Evolutionary conservation across 1,139 yeast species (phyloP).

Genomic region (Lizanozyma gosingica): DNA sequence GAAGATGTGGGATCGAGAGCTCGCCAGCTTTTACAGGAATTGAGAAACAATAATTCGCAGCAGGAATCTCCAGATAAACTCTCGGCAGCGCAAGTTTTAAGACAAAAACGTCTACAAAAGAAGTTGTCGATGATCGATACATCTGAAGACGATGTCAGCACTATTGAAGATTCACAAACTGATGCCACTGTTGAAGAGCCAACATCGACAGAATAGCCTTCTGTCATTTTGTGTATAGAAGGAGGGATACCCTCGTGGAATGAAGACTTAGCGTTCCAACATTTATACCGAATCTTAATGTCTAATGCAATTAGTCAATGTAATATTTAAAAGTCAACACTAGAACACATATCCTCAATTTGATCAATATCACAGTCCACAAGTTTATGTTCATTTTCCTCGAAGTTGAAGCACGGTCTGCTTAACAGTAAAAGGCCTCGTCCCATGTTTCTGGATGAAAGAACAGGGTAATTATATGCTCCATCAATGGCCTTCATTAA

Average conservation of each 20-base stretch:
- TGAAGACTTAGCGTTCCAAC: neutral
- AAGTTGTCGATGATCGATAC: neutral
- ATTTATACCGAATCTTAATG: neutral
- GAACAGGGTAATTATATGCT: conserved; percentile 22
- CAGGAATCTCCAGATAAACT: conserved; percentile 6
- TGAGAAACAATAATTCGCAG: conserved; percentile 20
- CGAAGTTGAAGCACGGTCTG: conserved; percentile 28
- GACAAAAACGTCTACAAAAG: conserved; percentile 10
- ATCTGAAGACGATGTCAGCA: neutral
- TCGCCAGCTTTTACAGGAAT: conserved; percentile 46
- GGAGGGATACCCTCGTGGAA: no score
- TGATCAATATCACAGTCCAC: conserved; percentile 33
- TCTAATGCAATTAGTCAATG: conserved; percentile 1
- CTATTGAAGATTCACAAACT: neutral
- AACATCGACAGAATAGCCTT: no score
- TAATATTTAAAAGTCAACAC: conserved; percentile 7
- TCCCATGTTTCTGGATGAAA: conserved; percentile 29
- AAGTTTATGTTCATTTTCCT: conserved; percentile 17
- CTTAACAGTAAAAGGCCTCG: conserved; percentile 30
- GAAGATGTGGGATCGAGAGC: conserved; percentile 54
- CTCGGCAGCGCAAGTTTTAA: conserved; percentile 13
- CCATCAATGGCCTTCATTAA: conserved; percentile 7
- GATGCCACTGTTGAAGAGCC: no score
- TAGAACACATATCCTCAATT: conserved; percentile 5
- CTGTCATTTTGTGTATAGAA: conserved; percentile 2